A percentile compares a stretch with the other conserved stretches of the same genome.
phyloP scores from a whole-genome alignment of 306 rosid species.

The Alnus rubra region DNA sequence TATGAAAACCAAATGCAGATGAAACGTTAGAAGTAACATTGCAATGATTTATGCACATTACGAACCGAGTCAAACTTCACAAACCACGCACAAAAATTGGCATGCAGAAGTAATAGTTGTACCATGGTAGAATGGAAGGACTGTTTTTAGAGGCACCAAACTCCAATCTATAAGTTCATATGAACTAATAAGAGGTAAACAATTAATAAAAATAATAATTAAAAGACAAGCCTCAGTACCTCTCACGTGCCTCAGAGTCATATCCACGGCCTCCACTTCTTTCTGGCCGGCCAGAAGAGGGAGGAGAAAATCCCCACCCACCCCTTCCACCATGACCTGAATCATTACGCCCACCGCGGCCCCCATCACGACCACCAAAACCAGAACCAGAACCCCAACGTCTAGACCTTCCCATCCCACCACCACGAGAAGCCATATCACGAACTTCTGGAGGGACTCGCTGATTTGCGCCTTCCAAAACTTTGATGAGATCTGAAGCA shows the following conservation, averaged over 20 bases:
- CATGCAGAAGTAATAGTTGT: neutral
- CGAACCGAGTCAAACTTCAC: neutral
- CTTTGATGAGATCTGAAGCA: conserved; percentile 89
- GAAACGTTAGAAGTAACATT: neutral
- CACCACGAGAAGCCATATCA: conserved; percentile 82
- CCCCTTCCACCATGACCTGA: conserved; percentile 69
- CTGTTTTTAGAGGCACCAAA: neutral
- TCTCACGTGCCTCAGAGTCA: conserved; percentile 56
- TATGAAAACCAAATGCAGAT: neutral
- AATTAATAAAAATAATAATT: neutral
- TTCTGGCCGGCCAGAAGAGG: conserved; percentile 40
- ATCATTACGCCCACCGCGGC: conserved; percentile 63
- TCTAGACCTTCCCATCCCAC: conserved; percentile 79
- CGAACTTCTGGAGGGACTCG: conserved; percentile 81
- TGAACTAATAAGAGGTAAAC: neutral
- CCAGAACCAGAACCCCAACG: conserved; percentile 69
- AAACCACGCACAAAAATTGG: neutral
- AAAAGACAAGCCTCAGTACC: conserved; percentile 40
- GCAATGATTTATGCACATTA: neutral
- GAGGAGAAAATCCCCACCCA: conserved; percentile 49
- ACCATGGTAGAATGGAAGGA: neutral
- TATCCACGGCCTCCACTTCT: conserved; percentile 65
- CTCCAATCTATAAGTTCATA: neutral
- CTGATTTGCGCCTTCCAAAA: conserved; percentile 97
- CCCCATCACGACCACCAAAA: conserved; percentile 56